phyloP scores from a whole-genome alignment of 805 yeast species.

The Starmerella geochares region DNA sequence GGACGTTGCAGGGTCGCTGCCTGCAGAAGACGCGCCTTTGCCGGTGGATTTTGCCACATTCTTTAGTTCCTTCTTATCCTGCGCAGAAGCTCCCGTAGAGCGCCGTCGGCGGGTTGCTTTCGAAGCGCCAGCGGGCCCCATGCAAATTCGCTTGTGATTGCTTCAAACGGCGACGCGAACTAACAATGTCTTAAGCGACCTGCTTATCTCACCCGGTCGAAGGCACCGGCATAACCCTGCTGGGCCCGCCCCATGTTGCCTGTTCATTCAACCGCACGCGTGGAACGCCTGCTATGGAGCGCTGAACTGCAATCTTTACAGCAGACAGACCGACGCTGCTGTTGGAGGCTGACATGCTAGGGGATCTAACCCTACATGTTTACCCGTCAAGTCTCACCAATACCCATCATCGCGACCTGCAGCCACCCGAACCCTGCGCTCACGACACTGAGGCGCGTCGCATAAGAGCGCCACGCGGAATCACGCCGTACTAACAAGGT shows the following conservation, averaged over 20 bases:
- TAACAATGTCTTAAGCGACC: neutral
- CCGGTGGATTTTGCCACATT: neutral
- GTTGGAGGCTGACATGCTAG: too few relatives aligned
- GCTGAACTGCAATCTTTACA: too few relatives aligned
- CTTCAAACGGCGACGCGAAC: neutral
- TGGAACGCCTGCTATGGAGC: too few relatives aligned
- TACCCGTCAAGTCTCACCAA: too few relatives aligned
- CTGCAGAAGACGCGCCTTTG: neutral
- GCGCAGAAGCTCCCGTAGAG: neutral
- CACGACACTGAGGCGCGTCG: too few relatives aligned
- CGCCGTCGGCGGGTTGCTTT: constrained; percentile 4
- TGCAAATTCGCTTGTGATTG: neutral
- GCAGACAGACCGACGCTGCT: too few relatives aligned
- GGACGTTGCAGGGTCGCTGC: neutral
- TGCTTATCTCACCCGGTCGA: constrained; percentile 3
- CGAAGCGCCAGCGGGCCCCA: constrained; percentile 1
- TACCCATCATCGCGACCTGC: too few relatives aligned
- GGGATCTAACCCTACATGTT: too few relatives aligned
- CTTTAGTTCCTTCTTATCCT: neutral
- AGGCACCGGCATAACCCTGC: neutral
- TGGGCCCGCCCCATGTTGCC: neutral
- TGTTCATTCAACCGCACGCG: neutral
- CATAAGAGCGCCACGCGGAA: too few relatives aligned
- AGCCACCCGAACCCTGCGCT: too few relatives aligned
- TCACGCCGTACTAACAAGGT: too few relatives aligned